Base-by-base conservation (phyloP, 768 basidiomycete species). In the Boletus pseudopeckii region DNA sequence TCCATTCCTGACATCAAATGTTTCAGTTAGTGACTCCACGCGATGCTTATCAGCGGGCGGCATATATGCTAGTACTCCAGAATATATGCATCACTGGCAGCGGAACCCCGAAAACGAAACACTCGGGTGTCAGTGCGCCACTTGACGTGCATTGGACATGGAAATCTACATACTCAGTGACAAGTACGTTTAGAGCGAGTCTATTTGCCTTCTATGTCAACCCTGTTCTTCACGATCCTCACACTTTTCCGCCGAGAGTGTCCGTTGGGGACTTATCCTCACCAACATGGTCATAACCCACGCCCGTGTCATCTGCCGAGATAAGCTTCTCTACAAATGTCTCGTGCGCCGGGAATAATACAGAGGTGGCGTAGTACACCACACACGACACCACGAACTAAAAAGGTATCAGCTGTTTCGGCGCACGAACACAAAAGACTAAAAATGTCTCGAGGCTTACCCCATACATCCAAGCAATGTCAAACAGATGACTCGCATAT, bases 401-500 rank as follows among this genome's bases (percentile, higher is more conserved):
- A 20, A 4, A 14, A 41, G 15, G 1, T 14, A 24, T 48, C 30
- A 15, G 18, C 28, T 18, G 9, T 32, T 7, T 17, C 26, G 24
- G 41, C 47, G 15, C 33, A 26, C 22, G 9, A 9, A 30, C 28
- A 22, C 20, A 18, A 18, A 33, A 22, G 6, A 53, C 39, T 26
- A 13, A 41, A 28, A 40, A 22, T 4, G n/a, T 34, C 20, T 36
- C 9, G 32, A n/a, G 22, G 72, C 83, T 49, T 67, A 90, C 88
- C 50, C 88, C 88, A 59, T 85, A 89, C 26, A 93, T 64, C 83
- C 88, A 93, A 3, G 86, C 80, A 53, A 92, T 76, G 63, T 88
- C 81, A 64, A 86, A 92, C 13, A 90, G 62, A 51, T 75, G 77
- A 3, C 62, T 66, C 1, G 76, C 78, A 34, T 80, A 74, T n/a